Base-by-base conservation (phyloP, 2,329 filamentous ascomycete species). In the Penicillium verrucosum region DNA sequence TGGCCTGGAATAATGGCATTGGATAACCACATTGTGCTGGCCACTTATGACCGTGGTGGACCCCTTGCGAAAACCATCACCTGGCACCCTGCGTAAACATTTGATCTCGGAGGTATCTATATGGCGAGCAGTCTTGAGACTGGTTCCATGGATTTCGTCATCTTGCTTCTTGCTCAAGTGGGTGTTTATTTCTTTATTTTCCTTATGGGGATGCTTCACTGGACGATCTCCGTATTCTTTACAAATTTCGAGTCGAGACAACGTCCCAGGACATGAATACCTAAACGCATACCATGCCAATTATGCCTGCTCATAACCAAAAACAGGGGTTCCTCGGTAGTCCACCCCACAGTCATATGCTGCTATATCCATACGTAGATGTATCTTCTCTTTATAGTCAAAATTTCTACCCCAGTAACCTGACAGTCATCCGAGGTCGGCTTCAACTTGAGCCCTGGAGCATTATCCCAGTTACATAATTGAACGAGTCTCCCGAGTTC, bases 1-100 rank as follows among this genome's bases (percentile, higher is more conserved):
- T 78, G 76, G 76, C 76, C 75, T 1, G 74, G 76, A 1, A 63
- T 78, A 1, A 64, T 75, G 58, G 58, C 67, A 1, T 47, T 71
- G 30, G 65, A 71, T 59, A 55, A 65, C 23, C 54, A 66, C 34
- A 68, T 56, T 2, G 65, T 65, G 25, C 52, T 72, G 50, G 68
- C 62, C 12, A 68, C 68, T 12, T 71, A 72, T 58, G 69, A 72
- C 37, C 62, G 65, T 25, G 65, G 67, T 0, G 69, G 68, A 11
- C 69, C 70, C 4, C 55, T 65, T 30, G 66, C 58, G 6, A 70
- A 66, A 49, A 58, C 63, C 5, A 60, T 71, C 32, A 62, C 58
- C 10, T 66, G 67, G 66, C 49, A 67, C n/a, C 54, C 53, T 1
- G 34, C n/a, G 12, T 62, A 57, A 38, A 30, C 6, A 42, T 36